Evolutionary conservation across 2,329 filamentous ascomycete species (phyloP).

Genomic region (Pseudogymnoascus sp.): DNA sequence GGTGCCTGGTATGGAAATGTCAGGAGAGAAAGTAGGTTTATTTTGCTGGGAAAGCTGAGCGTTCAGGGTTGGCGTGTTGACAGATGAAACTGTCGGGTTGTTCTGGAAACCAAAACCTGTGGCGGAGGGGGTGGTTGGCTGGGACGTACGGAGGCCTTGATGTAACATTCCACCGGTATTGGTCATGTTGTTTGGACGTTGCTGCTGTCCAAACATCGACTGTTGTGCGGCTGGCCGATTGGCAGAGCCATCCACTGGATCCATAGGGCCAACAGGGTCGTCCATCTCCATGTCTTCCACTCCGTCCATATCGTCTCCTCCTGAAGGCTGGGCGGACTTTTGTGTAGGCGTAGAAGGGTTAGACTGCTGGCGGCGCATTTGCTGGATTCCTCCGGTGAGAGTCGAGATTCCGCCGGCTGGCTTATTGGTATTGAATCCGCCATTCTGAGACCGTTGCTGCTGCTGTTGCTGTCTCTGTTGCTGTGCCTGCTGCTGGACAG

Average conservation of each 20-base stretch:
- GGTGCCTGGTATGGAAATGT: slow-evolving; percentile 62
- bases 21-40: slow-evolving; percentile 37
- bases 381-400: slow-evolving; percentile 26
- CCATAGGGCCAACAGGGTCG: slow-evolving; percentile 62
- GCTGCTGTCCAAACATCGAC: slow-evolving; percentile 54
- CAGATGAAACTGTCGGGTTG: slow-evolving; percentile 93
- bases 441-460: slow-evolving; percentile 20
- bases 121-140: slow-evolving; percentile 75
- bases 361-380: slow-evolving; percentile 27
- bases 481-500: slow-evolving; percentile 43
- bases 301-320: slow-evolving; percentile 64
- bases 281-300: slow-evolving; percentile 97
- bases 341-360: slow-evolving; percentile 27
- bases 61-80: slow-evolving; percentile 87
- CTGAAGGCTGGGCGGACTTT: slow-evolving; percentile 22
- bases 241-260: slow-evolving; percentile 44
- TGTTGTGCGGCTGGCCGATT: slow-evolving; percentile 60
- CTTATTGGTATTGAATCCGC: slow-evolving; percentile 21
- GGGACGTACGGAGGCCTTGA: slow-evolving; percentile 75
- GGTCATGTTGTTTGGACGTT: slow-evolving; percentile 69
- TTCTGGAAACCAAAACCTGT: slow-evolving; percentile 74
- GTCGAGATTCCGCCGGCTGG: slow-evolving; percentile 19
- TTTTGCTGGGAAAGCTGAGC: slow-evolving; percentile 59
- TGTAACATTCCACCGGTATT: slow-evolving; percentile 62
- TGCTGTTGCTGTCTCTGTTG: slow-evolving; percentile 31